Evolutionary conservation across 768 basidiomycete genomes (phyloP).

Genomic region (Russula ochroleuca): DNA sequence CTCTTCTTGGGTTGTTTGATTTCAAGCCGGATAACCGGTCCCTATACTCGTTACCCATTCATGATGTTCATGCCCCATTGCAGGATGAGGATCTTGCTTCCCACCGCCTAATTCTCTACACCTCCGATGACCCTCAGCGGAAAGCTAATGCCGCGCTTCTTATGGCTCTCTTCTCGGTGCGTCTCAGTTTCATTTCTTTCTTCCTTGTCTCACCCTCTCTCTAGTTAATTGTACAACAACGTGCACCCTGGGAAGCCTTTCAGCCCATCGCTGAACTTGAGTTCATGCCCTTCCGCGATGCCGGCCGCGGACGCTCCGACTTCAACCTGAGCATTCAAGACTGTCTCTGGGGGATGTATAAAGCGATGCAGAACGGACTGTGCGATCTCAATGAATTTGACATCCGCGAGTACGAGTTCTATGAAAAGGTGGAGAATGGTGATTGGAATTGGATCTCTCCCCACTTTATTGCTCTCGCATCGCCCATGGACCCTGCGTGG

Average conservation of each 20-base stretch:
- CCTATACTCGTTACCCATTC: background rate
- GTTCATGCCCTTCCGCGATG: slow-evolving; percentile 95
- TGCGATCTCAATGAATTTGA: slow-evolving; percentile 95
- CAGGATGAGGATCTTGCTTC: slow-evolving; percentile 71
- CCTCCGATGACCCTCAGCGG: slow-evolving; percentile 74
- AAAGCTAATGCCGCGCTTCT: slow-evolving; percentile 96
- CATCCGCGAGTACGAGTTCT: slow-evolving; percentile 88
- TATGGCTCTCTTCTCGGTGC: slow-evolving; percentile 86
- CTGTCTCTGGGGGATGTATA: slow-evolving; percentile 83
- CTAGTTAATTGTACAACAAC: slow-evolving; percentile 89
- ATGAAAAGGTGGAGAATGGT: slow-evolving; percentile 93
- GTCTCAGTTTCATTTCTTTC: slow-evolving; percentile 33
- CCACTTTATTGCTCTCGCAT: slow-evolving; percentile 90
- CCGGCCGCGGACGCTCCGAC: slow-evolving; percentile 87
- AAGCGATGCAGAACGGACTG: slow-evolving; percentile 85
- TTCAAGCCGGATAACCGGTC: slow-evolving; percentile 1
- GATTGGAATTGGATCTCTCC: slow-evolving; percentile 97
- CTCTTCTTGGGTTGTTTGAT: background rate
- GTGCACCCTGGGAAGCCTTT: slow-evolving; percentile 91
- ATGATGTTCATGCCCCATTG: slow-evolving; percentile 21
- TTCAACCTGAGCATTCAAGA: slow-evolving; percentile 93
- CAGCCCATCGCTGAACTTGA: slow-evolving; percentile 88
- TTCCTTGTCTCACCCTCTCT: background rate
- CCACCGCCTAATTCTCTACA: slow-evolving; percentile 83
- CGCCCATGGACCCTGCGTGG: slow-evolving; percentile 78